A percentile compares a stretch with the other conserved stretches of the same genome.
Conservation (phyloP, 352 stramenopile genomes). For the Blastocystis sp. region DNA sequence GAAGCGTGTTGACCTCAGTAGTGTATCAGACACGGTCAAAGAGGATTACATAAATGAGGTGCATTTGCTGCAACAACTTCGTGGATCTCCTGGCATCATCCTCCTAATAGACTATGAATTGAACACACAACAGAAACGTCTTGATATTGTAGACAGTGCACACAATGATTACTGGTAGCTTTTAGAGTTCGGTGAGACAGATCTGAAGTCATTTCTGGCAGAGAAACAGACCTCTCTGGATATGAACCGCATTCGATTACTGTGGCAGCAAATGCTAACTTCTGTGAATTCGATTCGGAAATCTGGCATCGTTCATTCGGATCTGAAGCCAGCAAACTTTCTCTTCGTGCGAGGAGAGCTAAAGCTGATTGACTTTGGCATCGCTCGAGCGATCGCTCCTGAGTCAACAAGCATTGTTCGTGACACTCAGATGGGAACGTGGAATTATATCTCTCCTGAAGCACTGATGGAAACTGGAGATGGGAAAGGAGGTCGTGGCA, state of each 20-base stretch:
- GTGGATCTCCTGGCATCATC: slow-evolving; percentile 89
- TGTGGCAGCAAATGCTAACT: slow-evolving; percentile 96
- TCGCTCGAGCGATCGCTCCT: slow-evolving; percentile 89
- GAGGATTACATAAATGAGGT: slow-evolving; percentile 96
- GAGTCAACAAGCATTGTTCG: slow-evolving; percentile 92
- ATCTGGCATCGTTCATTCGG: slow-evolving; percentile 84
- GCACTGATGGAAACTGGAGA: slow-evolving; percentile 69
- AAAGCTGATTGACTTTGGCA: slow-evolving; percentile 95
- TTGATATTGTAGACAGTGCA: slow-evolving; percentile 54
- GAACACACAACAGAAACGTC: slow-evolving; percentile 67
- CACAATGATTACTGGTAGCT: neutral
- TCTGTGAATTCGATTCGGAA: slow-evolving; percentile 92
- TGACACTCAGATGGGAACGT: slow-evolving; percentile 86
- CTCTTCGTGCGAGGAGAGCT: slow-evolving; percentile 86
- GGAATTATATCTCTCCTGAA: slow-evolving; percentile 94
- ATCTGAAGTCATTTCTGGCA: neutral
- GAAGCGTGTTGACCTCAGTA: slow-evolving; percentile 91
- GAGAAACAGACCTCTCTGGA: slow-evolving; percentile 69
- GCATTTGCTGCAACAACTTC: slow-evolving; percentile 79
- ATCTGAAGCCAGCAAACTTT: slow-evolving; percentile 91
- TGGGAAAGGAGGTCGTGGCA: slow-evolving; percentile 31
- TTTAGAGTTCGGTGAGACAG: slow-evolving; percentile 2
- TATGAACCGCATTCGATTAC: slow-evolving; percentile 90
- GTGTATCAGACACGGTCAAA: slow-evolving; percentile 78
- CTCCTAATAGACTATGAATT: slow-evolving; percentile 86